phyloP scores from a whole-genome alignment of 441 rosid species.

The Dalechampia spathulata region DNA sequence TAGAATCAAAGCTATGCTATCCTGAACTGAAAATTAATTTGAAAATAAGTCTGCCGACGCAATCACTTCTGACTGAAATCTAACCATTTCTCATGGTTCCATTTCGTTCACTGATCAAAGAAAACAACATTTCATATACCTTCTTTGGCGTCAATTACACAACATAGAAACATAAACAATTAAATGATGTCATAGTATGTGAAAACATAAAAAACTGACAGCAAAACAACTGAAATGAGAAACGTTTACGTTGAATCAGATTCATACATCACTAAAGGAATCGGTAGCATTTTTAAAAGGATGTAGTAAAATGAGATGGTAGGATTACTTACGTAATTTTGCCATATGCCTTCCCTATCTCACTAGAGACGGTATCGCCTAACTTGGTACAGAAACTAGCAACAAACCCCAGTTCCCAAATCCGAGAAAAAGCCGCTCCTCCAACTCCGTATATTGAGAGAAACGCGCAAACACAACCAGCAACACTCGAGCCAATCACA shows the following conservation, averaged over 20 bases:
- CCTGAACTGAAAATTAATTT: too few relatives aligned
- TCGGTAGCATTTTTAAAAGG: too few relatives aligned
- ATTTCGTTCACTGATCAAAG: too few relatives aligned
- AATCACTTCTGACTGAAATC: neutral
- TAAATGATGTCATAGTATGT: too few relatives aligned
- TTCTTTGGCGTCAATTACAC: too few relatives aligned
- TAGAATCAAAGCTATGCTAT: too few relatives aligned
- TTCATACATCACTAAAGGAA: neutral
- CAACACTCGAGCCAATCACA: slow-evolving; percentile 95
- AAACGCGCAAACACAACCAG: slow-evolving; percentile 82
- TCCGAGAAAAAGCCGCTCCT: slow-evolving; percentile 46
- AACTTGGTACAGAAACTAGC: slow-evolving; percentile 96
- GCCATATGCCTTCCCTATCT: slow-evolving; percentile 94
- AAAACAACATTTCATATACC: too few relatives aligned
- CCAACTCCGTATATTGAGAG: slow-evolving; percentile 61
- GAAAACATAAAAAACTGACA: too few relatives aligned
- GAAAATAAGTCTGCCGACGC: too few relatives aligned
- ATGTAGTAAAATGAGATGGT: too few relatives aligned
- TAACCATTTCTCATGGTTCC: neutral
- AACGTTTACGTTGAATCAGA: neutral
- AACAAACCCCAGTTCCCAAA: slow-evolving; percentile 78
- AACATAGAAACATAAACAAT: too few relatives aligned
- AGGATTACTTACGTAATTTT: slow-evolving; percentile 94
- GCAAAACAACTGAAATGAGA: neutral
- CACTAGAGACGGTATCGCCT: slow-evolving; percentile 86